phyloP scores from a whole-genome alignment of 1,139 yeast genomes.

The Taphrina flavorubra region DNA sequence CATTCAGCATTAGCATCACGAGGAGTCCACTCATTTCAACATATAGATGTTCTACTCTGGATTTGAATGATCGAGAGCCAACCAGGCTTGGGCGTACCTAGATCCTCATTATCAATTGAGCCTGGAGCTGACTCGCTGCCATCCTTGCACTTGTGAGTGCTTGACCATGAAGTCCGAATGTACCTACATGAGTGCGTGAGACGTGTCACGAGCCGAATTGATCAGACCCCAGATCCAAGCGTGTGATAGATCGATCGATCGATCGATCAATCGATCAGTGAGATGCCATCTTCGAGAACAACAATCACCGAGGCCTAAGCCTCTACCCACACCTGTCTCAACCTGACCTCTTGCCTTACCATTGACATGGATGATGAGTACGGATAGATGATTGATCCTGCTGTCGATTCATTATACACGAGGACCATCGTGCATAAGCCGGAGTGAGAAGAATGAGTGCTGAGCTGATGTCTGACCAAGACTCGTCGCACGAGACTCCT shows the following conservation, averaged over 20 bases:
- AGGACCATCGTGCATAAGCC: too few species aligned
- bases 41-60: too few species aligned
- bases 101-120: too few species aligned
- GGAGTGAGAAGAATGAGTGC: neutral
- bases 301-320: neutral
- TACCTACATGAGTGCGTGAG: neutral
- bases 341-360: neutral
- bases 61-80: too few species aligned
- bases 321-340: neutral
- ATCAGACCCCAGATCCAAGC: neutral
- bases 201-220: neutral
- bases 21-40: too few species aligned
- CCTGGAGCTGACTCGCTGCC: too few species aligned
- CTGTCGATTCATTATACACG: too few species aligned
- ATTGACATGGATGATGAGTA: too few species aligned
- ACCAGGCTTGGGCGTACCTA: too few species aligned
- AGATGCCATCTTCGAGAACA: neutral
- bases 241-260: neutral
- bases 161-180: too few species aligned
- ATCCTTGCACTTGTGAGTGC: too few species aligned
- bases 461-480: neutral
- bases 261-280: constrained; percentile 6
- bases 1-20: constrained; percentile 2
- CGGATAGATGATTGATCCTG: too few species aligned
- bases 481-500: neutral